Evolutionary conservation across 768 basidiomycete species (phyloP), one percentile per base, ranked within the genome.

Genomic region (Naganishia antarctica): DNA sequence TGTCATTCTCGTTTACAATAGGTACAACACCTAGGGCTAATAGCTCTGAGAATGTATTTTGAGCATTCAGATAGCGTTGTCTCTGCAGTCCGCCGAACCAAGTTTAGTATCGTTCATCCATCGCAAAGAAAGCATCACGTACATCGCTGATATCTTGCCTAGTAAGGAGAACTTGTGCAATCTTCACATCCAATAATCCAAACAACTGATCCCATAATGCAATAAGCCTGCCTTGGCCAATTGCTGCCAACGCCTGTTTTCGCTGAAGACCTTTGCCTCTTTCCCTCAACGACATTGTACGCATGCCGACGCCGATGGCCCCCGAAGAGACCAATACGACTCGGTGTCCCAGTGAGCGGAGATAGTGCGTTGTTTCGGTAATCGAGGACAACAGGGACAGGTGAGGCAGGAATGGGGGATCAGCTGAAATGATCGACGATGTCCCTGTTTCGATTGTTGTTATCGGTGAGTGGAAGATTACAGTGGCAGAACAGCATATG

Each of bases 1-100:
- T 98, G 75, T 99, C 96, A 71, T 99, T 99, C 78, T 99, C 96
- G 77, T 99, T 99, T 61, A 99, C 92, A 68, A 99, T 97, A 2
- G 96, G 96, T 0, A 99, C 86, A 0, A 98, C 90, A 16, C 93
- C 94, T 87, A 97, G 89, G 3, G 84, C 84, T 28, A 99, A 79
- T 12, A 99, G 81, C 71, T 97, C 91, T 37, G 87, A 87, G 76
- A 99, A 84, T 0, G 96, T 98, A 71, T 96, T 97, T 63, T 91
- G 90, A 0, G 94, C 96, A 74, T 99, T 99, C 63, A 97, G 79
- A 74, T 98, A 99, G 67, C 96, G 83, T 12, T 92, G 94, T 43
- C 93, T 83, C 94, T 97, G 73, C 18, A 23, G 41, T 16, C 34
- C 32, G 47, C 5, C 34, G 15, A 58, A 32, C 34, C 25, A 37